Evolutionary conservation across 1,284 basidiomycete genomes (phyloP).

Genomic region (Cystobasidium pallidum): DNA sequence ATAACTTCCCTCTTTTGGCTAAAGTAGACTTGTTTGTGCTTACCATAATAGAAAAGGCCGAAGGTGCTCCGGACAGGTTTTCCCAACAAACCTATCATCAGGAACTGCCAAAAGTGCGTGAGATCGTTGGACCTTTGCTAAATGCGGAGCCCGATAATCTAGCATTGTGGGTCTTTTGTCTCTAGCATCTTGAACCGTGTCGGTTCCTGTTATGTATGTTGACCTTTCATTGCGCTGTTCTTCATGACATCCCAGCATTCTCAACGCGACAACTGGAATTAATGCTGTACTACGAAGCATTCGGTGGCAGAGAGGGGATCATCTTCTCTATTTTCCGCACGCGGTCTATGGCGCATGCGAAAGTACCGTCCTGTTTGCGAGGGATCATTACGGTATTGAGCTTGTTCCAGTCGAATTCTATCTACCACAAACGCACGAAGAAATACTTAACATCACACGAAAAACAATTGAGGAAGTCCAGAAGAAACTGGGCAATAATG

Average conservation of each 20-base stretch:
- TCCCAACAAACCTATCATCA: constrained; percentile 44
- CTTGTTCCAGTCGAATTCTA: constrained; percentile 51
- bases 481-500: constrained; percentile 45
- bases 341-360: constrained; percentile 55
- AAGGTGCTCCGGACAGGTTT: constrained; percentile 46
- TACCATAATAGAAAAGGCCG: constrained; percentile 25
- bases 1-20: neutral
- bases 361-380: constrained; percentile 52
- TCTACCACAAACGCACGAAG: constrained; percentile 53
- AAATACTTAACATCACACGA: constrained; percentile 48
- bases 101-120: constrained; percentile 32
- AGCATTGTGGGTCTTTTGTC: constrained; percentile 47
- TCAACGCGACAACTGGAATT: constrained; percentile 55
- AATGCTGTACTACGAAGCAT: constrained; percentile 53
- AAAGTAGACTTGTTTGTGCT: constrained; percentile 27
- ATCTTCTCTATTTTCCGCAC: constrained; percentile 47
- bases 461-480: constrained; percentile 45
- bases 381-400: constrained; percentile 52
- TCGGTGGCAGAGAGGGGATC: constrained; percentile 53
- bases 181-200: neutral
- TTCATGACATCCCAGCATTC: constrained; percentile 45
- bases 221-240: too few species aligned
- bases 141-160: constrained; percentile 50
- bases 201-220: too few species aligned
- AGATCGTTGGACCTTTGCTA: constrained; percentile 45